Evolutionary conservation across 768 basidiomycete genomes (phyloP).

Genomic region (Leccinellum albellum): DNA sequence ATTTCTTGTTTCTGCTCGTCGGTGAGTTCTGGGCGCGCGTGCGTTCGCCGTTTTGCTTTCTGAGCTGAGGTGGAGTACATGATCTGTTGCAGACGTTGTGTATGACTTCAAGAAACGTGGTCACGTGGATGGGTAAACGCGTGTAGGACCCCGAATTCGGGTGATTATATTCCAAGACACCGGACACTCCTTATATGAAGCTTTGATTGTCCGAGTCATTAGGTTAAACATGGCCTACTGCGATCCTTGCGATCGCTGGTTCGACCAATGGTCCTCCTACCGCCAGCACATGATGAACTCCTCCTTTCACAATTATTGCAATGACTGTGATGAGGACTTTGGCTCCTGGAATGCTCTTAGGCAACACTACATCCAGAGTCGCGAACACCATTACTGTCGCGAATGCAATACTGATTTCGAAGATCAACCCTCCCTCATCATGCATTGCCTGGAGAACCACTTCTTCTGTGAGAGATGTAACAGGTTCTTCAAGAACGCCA

Average conservation of each 20-base stretch:
- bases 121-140: constrained; percentile 30
- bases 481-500: constrained; percentile 37
- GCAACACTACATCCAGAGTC: constrained; percentile 53
- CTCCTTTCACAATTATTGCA: constrained; percentile 42
- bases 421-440: constrained; percentile 28
- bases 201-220: too few species aligned
- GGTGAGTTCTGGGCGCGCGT: constrained; percentile 75
- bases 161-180: background rate
- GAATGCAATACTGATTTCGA: constrained; percentile 44
- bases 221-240: too few species aligned
- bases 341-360: constrained; percentile 32
- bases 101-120: background rate
- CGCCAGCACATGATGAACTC: constrained; percentile 37
- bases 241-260: constrained; percentile 38
- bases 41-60: constrained; percentile 71
- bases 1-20: constrained; percentile 95
- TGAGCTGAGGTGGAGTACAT: constrained; percentile 64
- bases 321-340: constrained; percentile 47
- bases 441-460: constrained; percentile 42
- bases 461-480: constrained; percentile 41
- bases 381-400: constrained; percentile 50
- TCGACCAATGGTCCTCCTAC: constrained; percentile 27
- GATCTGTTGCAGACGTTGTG: too few species aligned
- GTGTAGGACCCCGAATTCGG: constrained; percentile 27
- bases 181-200: background rate